phyloP scores from a whole-genome alignment of 305 asterid genomes.

The Plantago coronopus region DNA sequence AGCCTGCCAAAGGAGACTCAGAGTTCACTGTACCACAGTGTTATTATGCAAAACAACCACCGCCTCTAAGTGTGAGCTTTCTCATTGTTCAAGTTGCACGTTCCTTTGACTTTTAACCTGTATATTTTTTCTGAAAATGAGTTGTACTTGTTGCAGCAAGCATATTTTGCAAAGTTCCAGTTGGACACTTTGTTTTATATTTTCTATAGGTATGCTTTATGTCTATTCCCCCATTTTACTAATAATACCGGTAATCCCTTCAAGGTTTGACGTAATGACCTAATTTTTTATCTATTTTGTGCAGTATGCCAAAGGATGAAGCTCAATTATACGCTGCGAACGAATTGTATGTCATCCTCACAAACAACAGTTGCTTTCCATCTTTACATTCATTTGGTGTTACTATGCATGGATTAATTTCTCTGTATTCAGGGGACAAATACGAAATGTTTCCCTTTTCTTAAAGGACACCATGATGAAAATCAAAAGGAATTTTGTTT shows the following conservation, averaged over 20 bases:
- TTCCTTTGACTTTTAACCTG: constrained; percentile 20
- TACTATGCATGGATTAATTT: too few species aligned
- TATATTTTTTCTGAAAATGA: constrained; percentile 34
- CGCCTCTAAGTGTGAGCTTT: constrained; percentile 69
- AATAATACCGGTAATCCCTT: constrained; percentile 13
- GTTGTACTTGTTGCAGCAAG: constrained; percentile 64
- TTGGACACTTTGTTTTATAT: constrained; percentile 76
- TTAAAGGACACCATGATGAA: too few species aligned
- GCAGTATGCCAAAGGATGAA: constrained; percentile 97
- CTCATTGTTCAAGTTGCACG: constrained; percentile 16
- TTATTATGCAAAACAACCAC: constrained; percentile 77
- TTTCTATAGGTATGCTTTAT: constrained; percentile 57
- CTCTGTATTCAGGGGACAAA: too few species aligned
- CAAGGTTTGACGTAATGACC: constrained; percentile 15
- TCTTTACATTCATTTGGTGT: not conserved
- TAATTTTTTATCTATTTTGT: constrained; percentile 26
- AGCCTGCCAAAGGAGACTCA: constrained; percentile 86
- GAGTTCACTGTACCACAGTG: constrained; percentile 84
- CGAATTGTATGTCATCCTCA: constrained; percentile 64
- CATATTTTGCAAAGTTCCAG: constrained; percentile 76
- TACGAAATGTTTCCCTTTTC: too few species aligned
- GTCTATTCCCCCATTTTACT: constrained; percentile 11
- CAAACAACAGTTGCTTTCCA: constrained; percentile 6
- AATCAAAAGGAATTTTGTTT: too few species aligned
- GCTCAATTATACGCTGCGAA: constrained; percentile 86